Conservation (phyloP, 176 grass and related monocot species). For the Oryza brachyantha region DNA sequence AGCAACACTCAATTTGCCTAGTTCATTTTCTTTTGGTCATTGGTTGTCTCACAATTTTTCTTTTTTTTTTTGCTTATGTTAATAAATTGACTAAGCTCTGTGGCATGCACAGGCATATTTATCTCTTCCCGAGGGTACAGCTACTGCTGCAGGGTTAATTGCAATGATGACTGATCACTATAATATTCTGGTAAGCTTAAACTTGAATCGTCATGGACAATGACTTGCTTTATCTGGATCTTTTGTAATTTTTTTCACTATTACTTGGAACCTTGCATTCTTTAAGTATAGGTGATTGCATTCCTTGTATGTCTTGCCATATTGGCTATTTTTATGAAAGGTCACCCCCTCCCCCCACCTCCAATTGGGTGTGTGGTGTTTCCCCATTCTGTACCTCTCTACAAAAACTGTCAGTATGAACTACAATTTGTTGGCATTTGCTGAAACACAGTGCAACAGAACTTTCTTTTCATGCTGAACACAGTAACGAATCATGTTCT, state of each 20-base stretch:
- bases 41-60: constrained; percentile 12
- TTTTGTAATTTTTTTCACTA: constrained; percentile 14
- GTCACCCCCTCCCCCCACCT: too few species aligned
- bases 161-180: constrained; percentile 99
- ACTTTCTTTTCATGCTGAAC: not conserved
- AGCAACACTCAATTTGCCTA: constrained; percentile 1
- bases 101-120: constrained; percentile 82
- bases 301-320: too few species aligned
- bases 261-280: not conserved
- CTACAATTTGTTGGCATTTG: not conserved
- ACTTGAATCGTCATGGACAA: constrained; percentile 22
- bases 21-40: not conserved
- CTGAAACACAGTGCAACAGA: not conserved
- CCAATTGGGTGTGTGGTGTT: too few species aligned
- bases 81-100: constrained; percentile 33
- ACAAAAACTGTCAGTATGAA: not conserved
- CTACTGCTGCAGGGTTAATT: constrained; percentile 84
- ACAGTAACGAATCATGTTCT: not conserved
- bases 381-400: too few species aligned
- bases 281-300: too few species aligned
- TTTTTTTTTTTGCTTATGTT: constrained; percentile 9
- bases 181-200: constrained; percentile 79
- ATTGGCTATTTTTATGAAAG: too few species aligned
- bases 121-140: constrained; percentile 87
- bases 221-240: not conserved